Evolutionary conservation across 768 basidiomycete genomes (phyloP).

Genomic region (Xerocomellus dryophilus): DNA sequence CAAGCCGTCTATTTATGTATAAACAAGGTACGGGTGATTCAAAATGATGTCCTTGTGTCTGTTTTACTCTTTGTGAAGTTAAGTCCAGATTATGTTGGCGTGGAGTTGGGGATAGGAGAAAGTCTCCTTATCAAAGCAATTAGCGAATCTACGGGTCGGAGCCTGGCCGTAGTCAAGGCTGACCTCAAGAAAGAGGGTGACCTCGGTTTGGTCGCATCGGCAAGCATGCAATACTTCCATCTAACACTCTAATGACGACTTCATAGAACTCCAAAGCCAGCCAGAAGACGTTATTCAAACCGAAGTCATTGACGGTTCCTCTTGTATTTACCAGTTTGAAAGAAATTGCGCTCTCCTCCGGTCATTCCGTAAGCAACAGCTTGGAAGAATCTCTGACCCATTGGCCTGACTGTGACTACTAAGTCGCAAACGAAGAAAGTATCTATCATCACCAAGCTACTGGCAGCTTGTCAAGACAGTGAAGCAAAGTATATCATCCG

Average conservation of each 20-base stretch:
- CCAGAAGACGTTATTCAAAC: slow-evolving; percentile 93
- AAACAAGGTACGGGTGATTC: slow-evolving; percentile 64
- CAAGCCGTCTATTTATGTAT: slow-evolving; percentile 95
- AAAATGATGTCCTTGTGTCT: background rate
- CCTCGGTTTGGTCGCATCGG: slow-evolving; percentile 95
- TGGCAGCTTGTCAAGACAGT: slow-evolving; percentile 85
- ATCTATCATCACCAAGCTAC: slow-evolving; percentile 87
- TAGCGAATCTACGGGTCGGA: slow-evolving; percentile 91
- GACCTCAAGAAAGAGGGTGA: slow-evolving; percentile 96
- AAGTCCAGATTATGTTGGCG: slow-evolving; percentile 90
- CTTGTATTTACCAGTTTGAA: slow-evolving; percentile 86
- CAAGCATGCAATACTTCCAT: slow-evolving; percentile 29
- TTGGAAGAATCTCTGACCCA: background rate
- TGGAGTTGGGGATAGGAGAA: slow-evolving; percentile 96
- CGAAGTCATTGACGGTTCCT: slow-evolving; percentile 84
- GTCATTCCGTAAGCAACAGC: slow-evolving; percentile 62
- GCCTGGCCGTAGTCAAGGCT: slow-evolving; percentile 73
- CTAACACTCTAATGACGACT: background rate
- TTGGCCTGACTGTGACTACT: slow-evolving; percentile 30
- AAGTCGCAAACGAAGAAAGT: slow-evolving; percentile 97
- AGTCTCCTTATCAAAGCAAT: slow-evolving; percentile 93
- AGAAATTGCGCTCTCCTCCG: slow-evolving; percentile 84
- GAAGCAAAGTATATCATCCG: slow-evolving; percentile 98
- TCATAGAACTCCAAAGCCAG: slow-evolving; percentile 87
- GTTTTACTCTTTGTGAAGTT: slow-evolving; percentile 46